Base-by-base conservation (phyloP, 768 basidiomycete genomes). In the Roridomyces roridus region DNA sequence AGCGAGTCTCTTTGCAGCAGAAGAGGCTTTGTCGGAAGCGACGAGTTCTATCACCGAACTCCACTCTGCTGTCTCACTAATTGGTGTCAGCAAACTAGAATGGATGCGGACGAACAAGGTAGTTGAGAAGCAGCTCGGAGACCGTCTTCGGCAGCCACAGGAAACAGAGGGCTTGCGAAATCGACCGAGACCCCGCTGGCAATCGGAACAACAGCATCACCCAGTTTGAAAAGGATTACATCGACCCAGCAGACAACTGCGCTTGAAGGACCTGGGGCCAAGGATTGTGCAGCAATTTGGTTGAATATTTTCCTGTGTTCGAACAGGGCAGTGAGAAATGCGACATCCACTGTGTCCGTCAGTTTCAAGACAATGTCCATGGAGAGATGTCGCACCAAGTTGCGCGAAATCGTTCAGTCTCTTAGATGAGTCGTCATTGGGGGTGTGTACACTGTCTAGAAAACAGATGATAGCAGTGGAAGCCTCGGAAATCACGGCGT, bases 221-320 rank as follows among this genome's bases (percentile, higher is more conserved):
- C 77, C 6, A 91, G 65, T 60, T 77, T 83, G 10, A 80, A 80
- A 21, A 92, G 65, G 7, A 90, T 51, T 44, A 80, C 72, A 54
- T 92, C 89, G 10, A 84, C 83, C 85, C 87, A 91, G 63, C 84
- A 90, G 47, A 86, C 71, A n/a, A 81, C 57, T 12, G 76, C 67
- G 4, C 55, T 60, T 10, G 68, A 64, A 17, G 69, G 43, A n/a
- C 53, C 59, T 12, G 59, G 53, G 5, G 60, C 26, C n/a, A 69
- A 36, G 28, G 74, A 68, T 29, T 67, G 68, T 12, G 74, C 67
- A 11, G 79, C 82, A 43, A 82, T 72, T 26, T 57, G 41, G 48
- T 79, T 82, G 63, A 85, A 84, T 34, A 77, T 67, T 46, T 68
- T 74, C 54, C 89, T 77, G 52, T 83, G 79, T 34, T 74, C 73